Conservation (phyloP, 2,329 filamentous ascomycete genomes). For the Penicillium nordicum region DNA sequence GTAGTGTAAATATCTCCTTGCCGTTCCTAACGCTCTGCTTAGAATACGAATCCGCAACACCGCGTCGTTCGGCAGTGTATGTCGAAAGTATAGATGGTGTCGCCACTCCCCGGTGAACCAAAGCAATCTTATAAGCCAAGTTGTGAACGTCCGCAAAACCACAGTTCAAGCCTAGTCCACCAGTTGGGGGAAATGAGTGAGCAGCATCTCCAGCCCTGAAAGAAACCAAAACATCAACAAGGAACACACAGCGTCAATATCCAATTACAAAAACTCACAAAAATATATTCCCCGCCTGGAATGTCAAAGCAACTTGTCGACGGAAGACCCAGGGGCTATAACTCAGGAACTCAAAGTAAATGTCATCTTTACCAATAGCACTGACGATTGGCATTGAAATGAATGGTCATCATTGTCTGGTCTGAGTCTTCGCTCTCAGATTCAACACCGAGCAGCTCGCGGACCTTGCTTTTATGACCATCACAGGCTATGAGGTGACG, state of each 20-base stretch:
- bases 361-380: conserved; percentile 25
- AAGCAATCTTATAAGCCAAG: conserved; percentile 43
- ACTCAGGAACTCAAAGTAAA: conserved; percentile 40
- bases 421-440: conserved; percentile 45
- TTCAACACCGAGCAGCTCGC: conserved; percentile 33
- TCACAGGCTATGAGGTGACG: conserved; percentile 39
- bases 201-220: conserved; percentile 51
- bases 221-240: not conserved
- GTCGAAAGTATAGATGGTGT: conserved; percentile 31
- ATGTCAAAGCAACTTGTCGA: conserved; percentile 41
- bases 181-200: conserved; percentile 53
- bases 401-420: conserved; percentile 49
- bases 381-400: conserved; percentile 43
- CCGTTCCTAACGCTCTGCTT: conserved; percentile 47
- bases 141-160: conserved; percentile 52
- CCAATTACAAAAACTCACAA: conserved; percentile 27
- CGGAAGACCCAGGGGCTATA: conserved; percentile 44
- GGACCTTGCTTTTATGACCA: conserved; percentile 32
- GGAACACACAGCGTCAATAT: not conserved
- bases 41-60: conserved; percentile 41
- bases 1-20: conserved; percentile 40
- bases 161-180: conserved; percentile 55
- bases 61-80: conserved; percentile 39
- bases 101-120: conserved; percentile 34
- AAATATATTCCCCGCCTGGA: conserved; percentile 38